These are phyloP conservation scores for Tetracladium marchalianum DNA, from an alignment of 495 filamentous ascomycete species.

Conservation along the genomic window DNA sequence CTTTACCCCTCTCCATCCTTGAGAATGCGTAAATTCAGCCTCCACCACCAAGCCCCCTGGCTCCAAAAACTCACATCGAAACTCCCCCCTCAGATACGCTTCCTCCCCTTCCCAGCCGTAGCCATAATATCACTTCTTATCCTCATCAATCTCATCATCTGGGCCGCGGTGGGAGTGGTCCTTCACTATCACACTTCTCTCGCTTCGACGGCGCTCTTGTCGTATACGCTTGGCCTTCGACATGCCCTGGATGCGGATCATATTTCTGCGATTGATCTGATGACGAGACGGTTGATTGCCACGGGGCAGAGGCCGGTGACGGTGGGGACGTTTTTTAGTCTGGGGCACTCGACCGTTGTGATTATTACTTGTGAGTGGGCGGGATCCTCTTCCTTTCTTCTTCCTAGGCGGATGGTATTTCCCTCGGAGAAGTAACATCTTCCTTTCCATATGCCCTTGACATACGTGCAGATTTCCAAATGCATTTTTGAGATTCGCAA, in stretches of 20 bases:
- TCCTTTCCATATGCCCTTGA: too few relatives aligned
- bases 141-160: slow-evolving; percentile 57
- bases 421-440: too few relatives aligned
- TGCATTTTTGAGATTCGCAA: too few relatives aligned
- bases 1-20: not conserved
- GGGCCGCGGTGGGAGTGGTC: slow-evolving; percentile 63
- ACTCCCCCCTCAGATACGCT: slow-evolving; percentile 8
- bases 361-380: slow-evolving; percentile 59
- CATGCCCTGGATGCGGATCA: slow-evolving; percentile 97
- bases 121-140: slow-evolving; percentile 57
- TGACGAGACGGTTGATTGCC: slow-evolving; percentile 86
- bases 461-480: too few relatives aligned
- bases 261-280: slow-evolving; percentile 91
- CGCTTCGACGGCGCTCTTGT: slow-evolving; percentile 68
- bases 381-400: too few relatives aligned
- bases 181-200: slow-evolving; percentile 47
- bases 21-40: not conserved
- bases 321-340: slow-evolving; percentile 89
- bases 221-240: slow-evolving; percentile 83
- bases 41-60: slow-evolving; percentile 2
- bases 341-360: slow-evolving; percentile 91
- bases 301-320: slow-evolving; percentile 80
- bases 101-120: slow-evolving; percentile 54
- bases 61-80: not conserved
- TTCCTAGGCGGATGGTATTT: too few relatives aligned